These are phyloP conservation scores for Acanthamoeba rhysodes DNA, from an alignment of 208 protist genomes.

Conservation along the genomic window DNA sequence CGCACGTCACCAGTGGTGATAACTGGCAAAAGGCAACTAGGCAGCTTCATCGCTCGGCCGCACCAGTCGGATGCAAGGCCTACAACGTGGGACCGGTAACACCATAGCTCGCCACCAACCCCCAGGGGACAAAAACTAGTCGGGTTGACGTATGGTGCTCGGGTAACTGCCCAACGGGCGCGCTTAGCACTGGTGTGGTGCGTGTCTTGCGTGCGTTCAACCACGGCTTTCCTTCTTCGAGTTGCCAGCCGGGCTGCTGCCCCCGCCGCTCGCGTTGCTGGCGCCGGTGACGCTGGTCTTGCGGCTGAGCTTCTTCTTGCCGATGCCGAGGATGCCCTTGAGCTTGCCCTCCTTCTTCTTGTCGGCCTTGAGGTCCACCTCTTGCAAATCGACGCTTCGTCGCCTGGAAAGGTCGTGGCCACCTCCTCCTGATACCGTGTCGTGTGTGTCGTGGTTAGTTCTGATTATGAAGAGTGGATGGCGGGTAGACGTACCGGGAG, in stretches of 20 bases:
- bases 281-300: slow-evolving; percentile 5
- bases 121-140: too few relatives aligned
- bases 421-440: background rate
- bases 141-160: too few relatives aligned
- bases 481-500: background rate
- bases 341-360: slow-evolving; percentile 71
- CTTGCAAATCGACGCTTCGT: slow-evolving; percentile 10
- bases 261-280: background rate
- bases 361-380: background rate
- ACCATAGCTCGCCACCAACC: too few relatives aligned
- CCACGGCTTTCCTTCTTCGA: slow-evolving; percentile 44
- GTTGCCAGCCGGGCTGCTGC: background rate
- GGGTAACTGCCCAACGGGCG: too few relatives aligned
- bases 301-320: slow-evolving; percentile 34
- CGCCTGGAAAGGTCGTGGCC: background rate
- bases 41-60: too few relatives aligned
- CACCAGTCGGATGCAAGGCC: too few relatives aligned
- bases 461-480: background rate
- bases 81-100: too few relatives aligned
- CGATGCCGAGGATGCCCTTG: slow-evolving; percentile 54
- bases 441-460: background rate
- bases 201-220: background rate
- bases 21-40: too few relatives aligned
- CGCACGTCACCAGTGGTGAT: too few relatives aligned
- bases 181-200: too few relatives aligned